These are phyloP conservation scores for Leccinellum luteum DNA, from an alignment of 768 basidiomycete species.

Conservation along the genomic window DNA sequence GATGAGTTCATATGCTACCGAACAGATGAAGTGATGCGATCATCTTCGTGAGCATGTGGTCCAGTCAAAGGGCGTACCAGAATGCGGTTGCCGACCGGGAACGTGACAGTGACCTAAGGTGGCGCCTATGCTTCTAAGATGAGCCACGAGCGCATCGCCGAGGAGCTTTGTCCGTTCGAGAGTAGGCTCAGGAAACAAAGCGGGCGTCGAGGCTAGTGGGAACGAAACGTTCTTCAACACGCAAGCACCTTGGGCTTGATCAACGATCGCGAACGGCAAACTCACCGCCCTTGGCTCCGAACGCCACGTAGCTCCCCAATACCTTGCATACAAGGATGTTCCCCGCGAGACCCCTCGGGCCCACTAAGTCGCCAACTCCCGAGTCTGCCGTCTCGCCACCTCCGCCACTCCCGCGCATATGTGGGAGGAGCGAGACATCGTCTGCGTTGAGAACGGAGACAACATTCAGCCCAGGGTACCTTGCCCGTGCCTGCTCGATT, in stretches of 20 bases:
- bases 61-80: constrained; percentile 1
- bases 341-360: constrained; percentile 47
- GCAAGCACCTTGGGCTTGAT: not conserved
- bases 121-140: constrained; percentile 35
- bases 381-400: too few relatives aligned
- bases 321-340: constrained; percentile 56
- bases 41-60: not conserved
- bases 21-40: not conserved
- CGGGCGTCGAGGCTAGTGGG: not conserved
- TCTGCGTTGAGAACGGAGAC: constrained; percentile 52
- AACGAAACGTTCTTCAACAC: not conserved
- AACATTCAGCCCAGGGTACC: constrained; percentile 33
- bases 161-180: constrained; percentile 23
- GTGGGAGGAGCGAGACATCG: constrained; percentile 46
- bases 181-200: constrained; percentile 8
- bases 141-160: constrained; percentile 32
- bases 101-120: constrained; percentile 58
- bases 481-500: constrained; percentile 47
- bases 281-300: constrained; percentile 36
- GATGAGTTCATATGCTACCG: constrained; percentile 6
- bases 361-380: constrained; percentile 38
- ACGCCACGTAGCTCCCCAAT: constrained; percentile 43
- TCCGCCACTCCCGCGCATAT: constrained; percentile 4
- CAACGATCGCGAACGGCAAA: constrained; percentile 17
- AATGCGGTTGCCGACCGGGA: constrained; percentile 38